A percentile compares a stretch with the other conserved stretches of the same genome.
phyloP scores from a whole-genome alignment of 257 asterid genomes.

The Solanum okadae region DNA sequence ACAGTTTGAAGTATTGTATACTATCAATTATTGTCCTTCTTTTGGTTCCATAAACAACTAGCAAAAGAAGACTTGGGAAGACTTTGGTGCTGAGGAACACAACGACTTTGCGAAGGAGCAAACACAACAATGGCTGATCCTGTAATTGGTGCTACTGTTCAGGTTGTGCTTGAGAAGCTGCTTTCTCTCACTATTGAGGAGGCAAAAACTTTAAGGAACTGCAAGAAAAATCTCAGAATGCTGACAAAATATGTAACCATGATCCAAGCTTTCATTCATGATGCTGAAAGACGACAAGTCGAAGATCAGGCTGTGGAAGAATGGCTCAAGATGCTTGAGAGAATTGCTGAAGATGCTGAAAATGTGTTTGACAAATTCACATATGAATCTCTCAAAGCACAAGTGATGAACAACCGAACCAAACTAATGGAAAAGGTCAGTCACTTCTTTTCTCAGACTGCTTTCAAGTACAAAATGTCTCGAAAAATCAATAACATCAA shows the following conservation, averaged over 20 bases:
- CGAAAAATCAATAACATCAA: background rate
- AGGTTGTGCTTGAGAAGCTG: background rate
- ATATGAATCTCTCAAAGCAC: background rate
- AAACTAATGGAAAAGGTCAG: too few species aligned
- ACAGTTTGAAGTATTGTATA: background rate
- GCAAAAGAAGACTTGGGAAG: background rate
- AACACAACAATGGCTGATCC: background rate
- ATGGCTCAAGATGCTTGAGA: conserved; percentile 16
- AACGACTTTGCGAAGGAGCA: background rate
- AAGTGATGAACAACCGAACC: background rate
- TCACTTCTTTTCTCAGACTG: background rate
- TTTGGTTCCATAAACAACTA: background rate
- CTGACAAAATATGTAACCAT: background rate
- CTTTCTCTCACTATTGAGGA: background rate
- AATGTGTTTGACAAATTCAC: conserved; percentile 3
- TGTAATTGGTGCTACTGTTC: background rate
- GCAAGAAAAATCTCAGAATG: background rate
- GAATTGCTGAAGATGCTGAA: conserved; percentile 7
- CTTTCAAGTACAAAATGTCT: background rate
- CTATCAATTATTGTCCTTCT: background rate
- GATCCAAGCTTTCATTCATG: background rate
- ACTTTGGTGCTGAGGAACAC: background rate
- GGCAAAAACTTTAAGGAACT: background rate
- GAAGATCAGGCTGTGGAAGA: background rate
- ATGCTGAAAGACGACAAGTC: conserved; percentile 4